Base-by-base conservation (phyloP, 345 rosid genomes). In the Corchorus capsularis region DNA sequence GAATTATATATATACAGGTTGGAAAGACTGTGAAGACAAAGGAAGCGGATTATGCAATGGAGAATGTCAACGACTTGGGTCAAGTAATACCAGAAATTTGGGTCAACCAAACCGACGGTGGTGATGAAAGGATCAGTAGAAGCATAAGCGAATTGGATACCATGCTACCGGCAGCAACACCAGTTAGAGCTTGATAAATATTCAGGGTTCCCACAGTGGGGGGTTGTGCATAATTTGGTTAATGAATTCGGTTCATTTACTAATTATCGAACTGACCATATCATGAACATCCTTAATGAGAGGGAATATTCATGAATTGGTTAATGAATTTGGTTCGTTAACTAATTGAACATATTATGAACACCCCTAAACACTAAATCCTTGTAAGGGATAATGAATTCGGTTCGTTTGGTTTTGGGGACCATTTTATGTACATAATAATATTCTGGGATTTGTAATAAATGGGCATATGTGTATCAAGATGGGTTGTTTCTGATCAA, bases 31-130 rank as follows among this genome's bases (percentile, higher is more conserved):
- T 74, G 76, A 89, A 82, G 83, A 86, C 77, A 53, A 82, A 85
- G 72, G 98, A 86, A 8, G 87, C 97, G 0, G 98, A 94, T 79
- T 92, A 89, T 55, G 90, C 77, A 13, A 7, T 94, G 66, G 95
- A 90, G 72, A 71, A 11, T 1, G 79, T 92, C 1, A 56, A 69
- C 14, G 83, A 85, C 22, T 79, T 94, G 47, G 78, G 85, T 2
- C 81, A 88, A 47, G 88, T 76, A 15, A 85, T 94, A 41, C 97
- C 98, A 11, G 94, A 90, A 72, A 88, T 92, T 8, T 91, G 96
- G 98, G 65, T 41, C 20, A 70, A 56, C 47, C 74, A 66, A 27
- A 52, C 77, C 0, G 87, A 81, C 15, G 84, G 69, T 19, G 82
- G 78, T 4, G 85, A 83, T 75, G 77, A 53, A 55, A 84, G 83